A percentile compares a stretch with the other conserved stretches of the same genome.
These are phyloP conservation scores for Harringtonia lauricola DNA, from an alignment of 2,329 filamentous ascomycete species.

Conservation along the genomic window DNA sequence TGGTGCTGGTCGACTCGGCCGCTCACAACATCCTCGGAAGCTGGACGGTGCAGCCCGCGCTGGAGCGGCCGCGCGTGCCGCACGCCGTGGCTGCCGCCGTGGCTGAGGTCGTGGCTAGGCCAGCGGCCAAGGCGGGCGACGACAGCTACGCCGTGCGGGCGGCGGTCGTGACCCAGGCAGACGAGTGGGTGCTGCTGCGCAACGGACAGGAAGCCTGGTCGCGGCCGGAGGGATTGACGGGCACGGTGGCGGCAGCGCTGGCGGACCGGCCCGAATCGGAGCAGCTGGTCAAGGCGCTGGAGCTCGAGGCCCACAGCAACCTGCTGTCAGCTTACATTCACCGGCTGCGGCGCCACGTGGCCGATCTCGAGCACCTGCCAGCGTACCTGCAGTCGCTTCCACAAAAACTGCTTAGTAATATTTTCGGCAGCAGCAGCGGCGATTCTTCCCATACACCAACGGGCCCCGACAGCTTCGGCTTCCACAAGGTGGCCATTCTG, in stretches of 20 bases:
- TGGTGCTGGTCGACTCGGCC: constrained; percentile 61
- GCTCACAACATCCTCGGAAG: constrained; percentile 67
- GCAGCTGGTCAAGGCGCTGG: constrained; percentile 66
- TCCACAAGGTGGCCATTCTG: constrained; percentile 74
- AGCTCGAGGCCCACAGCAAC: constrained; percentile 78
- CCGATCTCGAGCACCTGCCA: constrained; percentile 68
- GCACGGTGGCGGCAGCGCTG: constrained; percentile 69
- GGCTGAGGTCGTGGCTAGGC: constrained; percentile 46
- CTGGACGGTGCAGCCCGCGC: constrained; percentile 57
- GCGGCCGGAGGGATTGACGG: constrained; percentile 72
- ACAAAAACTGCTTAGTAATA: constrained; percentile 51
- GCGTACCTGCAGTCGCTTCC: constrained; percentile 62
- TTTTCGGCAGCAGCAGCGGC: constrained; percentile 49
- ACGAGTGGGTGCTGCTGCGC: constrained; percentile 73
- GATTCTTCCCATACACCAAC: constrained; percentile 18
- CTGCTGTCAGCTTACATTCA: constrained; percentile 75
- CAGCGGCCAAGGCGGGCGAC: constrained; percentile 57
- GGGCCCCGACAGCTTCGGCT: constrained; percentile 62
- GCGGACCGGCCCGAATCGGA: constrained; percentile 65
- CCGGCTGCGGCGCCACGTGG: constrained; percentile 69
- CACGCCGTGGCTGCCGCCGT: constrained; percentile 47
- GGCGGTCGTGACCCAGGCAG: constrained; percentile 54
- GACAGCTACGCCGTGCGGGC: constrained; percentile 65
- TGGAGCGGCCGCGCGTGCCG: too few relatives aligned
- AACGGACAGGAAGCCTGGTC: constrained; percentile 76